Percentiles rank a stretch among this genome's conserved stretches.
These are phyloP conservation scores for Magnolia officinalis DNA, from an alignment of 164 flowering plant species.

Conservation along the genomic window DNA sequence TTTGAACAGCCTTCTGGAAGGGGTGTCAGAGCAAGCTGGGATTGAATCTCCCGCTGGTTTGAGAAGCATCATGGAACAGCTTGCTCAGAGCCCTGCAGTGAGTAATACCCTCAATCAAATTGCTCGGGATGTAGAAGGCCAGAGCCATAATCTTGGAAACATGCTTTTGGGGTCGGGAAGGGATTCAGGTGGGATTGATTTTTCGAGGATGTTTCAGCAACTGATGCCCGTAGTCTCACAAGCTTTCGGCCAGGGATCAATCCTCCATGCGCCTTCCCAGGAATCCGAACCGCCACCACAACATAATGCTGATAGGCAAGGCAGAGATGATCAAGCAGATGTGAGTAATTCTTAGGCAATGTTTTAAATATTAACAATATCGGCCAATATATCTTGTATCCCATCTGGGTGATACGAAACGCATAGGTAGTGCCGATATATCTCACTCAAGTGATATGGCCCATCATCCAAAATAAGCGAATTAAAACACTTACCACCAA, in stretches of 20 bases:
- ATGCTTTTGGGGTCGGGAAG: constrained; percentile 57
- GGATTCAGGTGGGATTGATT: constrained; percentile 68
- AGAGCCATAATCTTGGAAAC: constrained; percentile 48
- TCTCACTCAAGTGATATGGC: no score
- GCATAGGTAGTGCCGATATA: no score
- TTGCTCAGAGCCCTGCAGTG: constrained; percentile 76
- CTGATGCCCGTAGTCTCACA: constrained; percentile 96
- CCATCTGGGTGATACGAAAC: no score
- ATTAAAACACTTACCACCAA: no score
- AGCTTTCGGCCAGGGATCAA: constrained; percentile 52
- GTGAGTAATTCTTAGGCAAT: constrained; percentile 31
- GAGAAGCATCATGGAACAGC: constrained; percentile 71
- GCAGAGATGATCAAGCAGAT: constrained; percentile 20
- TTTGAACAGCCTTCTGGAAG: constrained; percentile 58
- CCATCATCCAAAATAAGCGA: no score
- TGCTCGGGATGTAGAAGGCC: constrained; percentile 62
- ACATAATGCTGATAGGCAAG: constrained; percentile 15
- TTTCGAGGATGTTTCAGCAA: constrained; percentile 82
- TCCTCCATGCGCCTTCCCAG: constrained; percentile 20
- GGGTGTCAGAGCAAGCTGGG: constrained; percentile 85
- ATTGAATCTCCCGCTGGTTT: constrained; percentile 69
- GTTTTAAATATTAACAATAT: no score
- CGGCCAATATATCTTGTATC: no score
- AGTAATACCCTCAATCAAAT: constrained; percentile 69
- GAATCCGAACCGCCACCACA: constrained; percentile 16